Base-by-base conservation (phyloP, 2,329 filamentous ascomycete species). In the Pyrenophora graminea region DNA sequence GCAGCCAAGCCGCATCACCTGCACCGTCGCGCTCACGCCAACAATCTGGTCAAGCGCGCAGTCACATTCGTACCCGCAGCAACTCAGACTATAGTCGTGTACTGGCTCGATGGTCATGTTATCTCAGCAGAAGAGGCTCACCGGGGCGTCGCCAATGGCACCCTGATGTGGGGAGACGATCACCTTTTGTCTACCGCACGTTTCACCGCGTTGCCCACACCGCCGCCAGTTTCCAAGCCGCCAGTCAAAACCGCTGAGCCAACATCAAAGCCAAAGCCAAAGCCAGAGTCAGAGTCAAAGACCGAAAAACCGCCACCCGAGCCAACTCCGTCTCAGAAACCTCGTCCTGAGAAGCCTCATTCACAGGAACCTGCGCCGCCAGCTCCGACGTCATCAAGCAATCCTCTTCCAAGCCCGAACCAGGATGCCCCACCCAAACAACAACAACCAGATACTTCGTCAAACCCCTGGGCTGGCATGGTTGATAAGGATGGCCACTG, bases 131-230 rank as follows among this genome's bases (percentile, higher is more conserved):
- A 82, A 0, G 82, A 91, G 53, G 91, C 91, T 46, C 81, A 87
- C 76, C 70, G 83, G 48, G 90, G 91, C 58, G 81, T 97, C 62
- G 76, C 81, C 50, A 82, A 87, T 55, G 89, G 91, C 45, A 82
- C 83, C 39, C 70, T 84, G 39, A 73, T 79, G 53, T 94, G 85
- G 77, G 79, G 87, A 39, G 77, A 89, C 41, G 77, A 88, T 39
- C 83, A 84, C 59, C 82, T 62, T 25, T 66, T 76, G n/a, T 71
- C 74, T 13, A 59, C 62, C 21, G 68, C 67, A 12, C 30, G 53
- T 25, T 45, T 42, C 17, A 30, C 25, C n/a, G 44, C 49, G 10
- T 27, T 63, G 19, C 50, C 61, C 17, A 69, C 64, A 4, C 49
- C 58, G 6, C 31, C 61, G 17, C 59, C 66, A 37, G 34, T 49